These are phyloP conservation scores for Solanum verrucosum DNA, from an alignment of 257 asterid species.

Conservation along the genomic window DNA sequence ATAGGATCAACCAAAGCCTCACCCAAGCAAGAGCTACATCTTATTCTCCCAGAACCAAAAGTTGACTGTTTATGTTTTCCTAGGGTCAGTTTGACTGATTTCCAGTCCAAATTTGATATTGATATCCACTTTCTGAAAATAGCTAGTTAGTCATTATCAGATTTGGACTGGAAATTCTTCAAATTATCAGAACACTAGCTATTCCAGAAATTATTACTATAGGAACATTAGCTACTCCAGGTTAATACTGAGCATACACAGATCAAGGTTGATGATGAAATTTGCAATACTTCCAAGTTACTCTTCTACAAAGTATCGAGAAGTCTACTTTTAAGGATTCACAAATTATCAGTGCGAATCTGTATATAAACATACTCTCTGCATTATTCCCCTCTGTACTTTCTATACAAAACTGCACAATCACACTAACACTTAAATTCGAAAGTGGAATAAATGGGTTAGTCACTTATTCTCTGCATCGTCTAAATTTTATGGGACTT, in stretches of 20 bases:
- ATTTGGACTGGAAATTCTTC: neutral
- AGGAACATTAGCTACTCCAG: neutral
- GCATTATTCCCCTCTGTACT: neutral
- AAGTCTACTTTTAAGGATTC: neutral
- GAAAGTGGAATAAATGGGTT: neutral
- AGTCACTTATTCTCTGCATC: neutral
- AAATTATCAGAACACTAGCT: neutral
- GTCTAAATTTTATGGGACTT: neutral
- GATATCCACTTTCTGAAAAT: neutral
- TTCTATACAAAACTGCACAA: too few relatives aligned
- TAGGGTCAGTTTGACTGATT: neutral
- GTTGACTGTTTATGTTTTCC: neutral
- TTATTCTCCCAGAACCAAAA: neutral
- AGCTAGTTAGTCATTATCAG: neutral
- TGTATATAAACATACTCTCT: neutral
- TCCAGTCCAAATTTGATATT: neutral
- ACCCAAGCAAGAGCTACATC: neutral
- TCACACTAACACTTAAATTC: neutral
- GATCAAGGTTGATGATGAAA: neutral
- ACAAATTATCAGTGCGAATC: neutral
- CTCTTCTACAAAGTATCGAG: neutral
- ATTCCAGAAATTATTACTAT: neutral
- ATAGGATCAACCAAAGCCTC: neutral
- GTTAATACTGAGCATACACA: neutral
- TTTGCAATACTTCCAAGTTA: neutral